A percentile compares a stretch with the other conserved stretches of the same genome.
phyloP scores from a whole-genome alignment of 2,329 filamentous ascomycete genomes.

The Fusarium decemcellulare region DNA sequence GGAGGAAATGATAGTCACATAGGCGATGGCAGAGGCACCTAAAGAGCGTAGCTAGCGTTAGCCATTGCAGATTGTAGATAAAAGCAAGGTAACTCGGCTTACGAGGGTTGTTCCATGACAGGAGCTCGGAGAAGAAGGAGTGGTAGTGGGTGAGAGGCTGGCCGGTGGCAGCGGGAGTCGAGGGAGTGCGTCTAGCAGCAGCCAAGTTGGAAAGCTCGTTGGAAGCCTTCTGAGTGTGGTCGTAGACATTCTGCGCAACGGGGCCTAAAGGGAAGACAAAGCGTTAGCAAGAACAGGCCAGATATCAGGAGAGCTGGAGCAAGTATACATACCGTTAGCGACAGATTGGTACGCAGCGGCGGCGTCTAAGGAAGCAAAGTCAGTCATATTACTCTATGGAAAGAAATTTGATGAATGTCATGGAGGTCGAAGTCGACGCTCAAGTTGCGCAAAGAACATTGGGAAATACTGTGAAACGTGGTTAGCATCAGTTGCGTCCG shows the following conservation, averaged over 20 bases:
- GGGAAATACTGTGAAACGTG: conserved; percentile 27
- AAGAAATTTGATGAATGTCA: background rate
- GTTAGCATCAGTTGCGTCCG: conserved; percentile 42
- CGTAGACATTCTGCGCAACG: conserved; percentile 71
- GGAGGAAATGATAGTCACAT: conserved; percentile 67
- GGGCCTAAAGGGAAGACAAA: conserved; percentile 60
- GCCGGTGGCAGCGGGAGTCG: conserved; percentile 68
- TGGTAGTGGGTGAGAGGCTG: conserved; percentile 79
- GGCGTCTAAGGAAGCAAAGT: conserved; percentile 58
- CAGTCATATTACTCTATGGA: conserved; percentile 42
- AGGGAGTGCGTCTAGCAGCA: conserved; percentile 68
- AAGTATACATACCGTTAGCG: conserved; percentile 59
- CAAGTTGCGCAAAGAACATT: conserved; percentile 13
- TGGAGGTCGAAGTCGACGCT: background rate
- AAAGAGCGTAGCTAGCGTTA: conserved; percentile 20
- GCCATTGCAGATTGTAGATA: conserved; percentile 22
- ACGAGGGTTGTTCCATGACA: conserved; percentile 80
- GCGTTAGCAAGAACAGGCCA: conserved; percentile 30
- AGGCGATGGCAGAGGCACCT: conserved; percentile 77
- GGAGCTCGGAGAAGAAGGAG: conserved; percentile 77
- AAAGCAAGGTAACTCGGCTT: conserved; percentile 50
- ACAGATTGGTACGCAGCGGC: conserved; percentile 64
- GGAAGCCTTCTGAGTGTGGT: conserved; percentile 68
- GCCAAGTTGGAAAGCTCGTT: conserved; percentile 71
- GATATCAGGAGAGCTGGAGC: background rate